phyloP scores from a whole-genome alignment of 2,329 filamentous ascomycete species.

The Remersonia thermophila region DNA sequence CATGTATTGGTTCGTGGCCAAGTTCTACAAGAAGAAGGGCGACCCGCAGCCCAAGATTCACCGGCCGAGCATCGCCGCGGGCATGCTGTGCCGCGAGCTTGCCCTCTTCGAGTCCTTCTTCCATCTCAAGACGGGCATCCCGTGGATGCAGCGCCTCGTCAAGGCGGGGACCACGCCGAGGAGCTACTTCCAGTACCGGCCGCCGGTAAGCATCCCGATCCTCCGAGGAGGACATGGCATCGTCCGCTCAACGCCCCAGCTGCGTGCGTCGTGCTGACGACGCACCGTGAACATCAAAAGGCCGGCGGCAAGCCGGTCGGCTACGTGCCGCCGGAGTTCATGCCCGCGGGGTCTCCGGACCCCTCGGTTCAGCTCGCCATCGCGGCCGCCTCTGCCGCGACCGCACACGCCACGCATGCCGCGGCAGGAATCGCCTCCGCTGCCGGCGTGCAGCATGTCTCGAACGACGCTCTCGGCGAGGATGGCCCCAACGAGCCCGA shows the following conservation, averaged over 20 bases:
- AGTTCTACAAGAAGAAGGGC: constrained; percentile 32
- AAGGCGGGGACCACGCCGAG: constrained; percentile 17
- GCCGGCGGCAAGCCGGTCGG: constrained; percentile 19
- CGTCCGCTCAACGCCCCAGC: no score
- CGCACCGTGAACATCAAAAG: no score
- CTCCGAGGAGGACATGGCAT: no score
- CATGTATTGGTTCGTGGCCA: constrained; percentile 49
- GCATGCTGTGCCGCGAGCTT: constrained; percentile 33
- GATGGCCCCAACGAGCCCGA: no score
- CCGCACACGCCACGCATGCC: no score
- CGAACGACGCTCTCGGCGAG: no score
- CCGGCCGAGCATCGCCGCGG: constrained; percentile 27
- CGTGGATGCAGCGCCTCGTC: constrained; percentile 45
- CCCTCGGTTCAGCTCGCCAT: no score
- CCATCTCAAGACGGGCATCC: constrained; percentile 39
- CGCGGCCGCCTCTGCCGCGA: no score
- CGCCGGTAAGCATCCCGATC: constrained; percentile 39
- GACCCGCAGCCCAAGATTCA: constrained; percentile 25
- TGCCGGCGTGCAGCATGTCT: no score
- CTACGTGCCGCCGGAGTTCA: constrained; percentile 11
- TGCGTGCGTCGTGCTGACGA: no score
- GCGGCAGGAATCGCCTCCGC: no score
- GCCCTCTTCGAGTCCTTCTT: constrained; percentile 46
- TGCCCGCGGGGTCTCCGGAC: no score
- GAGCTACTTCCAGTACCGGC: constrained; percentile 31